phyloP scores from a whole-genome alignment of 495 filamentous ascomycete species.

The Penicillium herquei region DNA sequence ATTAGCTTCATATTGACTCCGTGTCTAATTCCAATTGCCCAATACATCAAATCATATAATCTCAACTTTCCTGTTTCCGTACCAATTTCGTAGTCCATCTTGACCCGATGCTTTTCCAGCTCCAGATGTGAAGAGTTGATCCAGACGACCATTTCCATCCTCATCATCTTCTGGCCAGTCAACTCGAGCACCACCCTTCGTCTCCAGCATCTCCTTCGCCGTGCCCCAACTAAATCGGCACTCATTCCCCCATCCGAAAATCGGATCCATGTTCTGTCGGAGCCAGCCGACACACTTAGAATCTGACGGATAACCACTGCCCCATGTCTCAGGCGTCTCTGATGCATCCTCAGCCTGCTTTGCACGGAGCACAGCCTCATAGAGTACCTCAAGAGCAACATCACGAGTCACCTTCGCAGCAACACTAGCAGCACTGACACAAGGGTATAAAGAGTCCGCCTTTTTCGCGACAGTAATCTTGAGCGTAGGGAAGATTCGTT shows the following conservation, averaged over 20 bases:
- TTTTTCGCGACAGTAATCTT: slow-evolving; percentile 92
- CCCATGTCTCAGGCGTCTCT: slow-evolving; percentile 58
- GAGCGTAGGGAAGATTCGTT: slow-evolving; percentile 75
- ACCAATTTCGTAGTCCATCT: slow-evolving; percentile 41
- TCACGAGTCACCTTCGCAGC: slow-evolving; percentile 96
- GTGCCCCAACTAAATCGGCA: slow-evolving; percentile 95
- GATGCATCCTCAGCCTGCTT: slow-evolving; percentile 9
- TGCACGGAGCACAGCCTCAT: slow-evolving; percentile 44
- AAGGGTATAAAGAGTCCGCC: slow-evolving; percentile 90
- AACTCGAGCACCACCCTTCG: slow-evolving; percentile 60
- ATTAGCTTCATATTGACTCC: slow-evolving; percentile 6
- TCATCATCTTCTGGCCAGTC: slow-evolving; percentile 82
- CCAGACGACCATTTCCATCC: slow-evolving; percentile 60
- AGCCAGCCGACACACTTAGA: slow-evolving; percentile 78
- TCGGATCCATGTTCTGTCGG: slow-evolving; percentile 78
- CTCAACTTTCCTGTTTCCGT: slow-evolving; percentile 35
- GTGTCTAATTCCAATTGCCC: slow-evolving; percentile 7
- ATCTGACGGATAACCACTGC: slow-evolving; percentile 92
- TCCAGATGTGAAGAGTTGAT: slow-evolving; percentile 58
- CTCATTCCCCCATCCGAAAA: slow-evolving; percentile 94
- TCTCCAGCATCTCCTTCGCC: slow-evolving; percentile 86
- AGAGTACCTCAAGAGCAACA: slow-evolving; percentile 76
- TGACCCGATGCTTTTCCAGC: slow-evolving; percentile 22
- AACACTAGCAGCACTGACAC: slow-evolving; percentile 89
- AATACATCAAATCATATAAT: slow-evolving; percentile 26